Base-by-base conservation (phyloP, 768 basidiomycete species). In the Suillus paluster region DNA sequence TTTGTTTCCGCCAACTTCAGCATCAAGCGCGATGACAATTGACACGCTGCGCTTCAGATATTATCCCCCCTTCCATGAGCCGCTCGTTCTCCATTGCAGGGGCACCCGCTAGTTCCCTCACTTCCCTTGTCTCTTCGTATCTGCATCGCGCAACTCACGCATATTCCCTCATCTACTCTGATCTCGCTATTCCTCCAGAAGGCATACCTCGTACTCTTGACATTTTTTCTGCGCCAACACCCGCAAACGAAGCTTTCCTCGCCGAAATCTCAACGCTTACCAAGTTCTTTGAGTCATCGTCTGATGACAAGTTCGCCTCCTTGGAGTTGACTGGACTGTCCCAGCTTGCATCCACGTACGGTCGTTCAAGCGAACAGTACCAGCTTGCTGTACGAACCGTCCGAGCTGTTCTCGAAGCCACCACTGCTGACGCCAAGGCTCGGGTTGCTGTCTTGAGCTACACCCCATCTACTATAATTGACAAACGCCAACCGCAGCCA, bases 81-180 rank as follows among this genome's bases (percentile, higher is more conserved):
- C 78, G 81, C 12, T 78, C 86, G 5, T 87, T 89, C 71, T 79
- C 77, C 33, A 67, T 80, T 53, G 62, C 73, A 1, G 65, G 75
- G 25, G 59, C 70, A 33, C 63, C 70, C 10, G 68, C 77, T 23
- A 67, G 78, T 9, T 68, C 78, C 15, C 75, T 87, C 2, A 75
- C 81, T 2, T 81, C 80, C 3, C 79, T 90, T n/a, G 64, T 90
- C 9, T 80, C 83, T 34, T 86, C 84, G 7, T 89, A 83, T 68
- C 75, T 81, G 27, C 80, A 81, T 57, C 87, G 85, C 44, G 91
- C 91, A 9, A 66, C 75, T 10, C 82, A 86, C 57, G 76, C 77
- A 2, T 91, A 88, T 70, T 71, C 84, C n/a, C 79, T 83, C 33
- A 74, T 91, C 38, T 83, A 79, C 66, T 75, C 81, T 5, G 70